Evolutionary conservation across 352 stramenopile species (phyloP), one percentile per base, ranked within the genome.

Genomic region (Stramenopiles sp.): DNA sequence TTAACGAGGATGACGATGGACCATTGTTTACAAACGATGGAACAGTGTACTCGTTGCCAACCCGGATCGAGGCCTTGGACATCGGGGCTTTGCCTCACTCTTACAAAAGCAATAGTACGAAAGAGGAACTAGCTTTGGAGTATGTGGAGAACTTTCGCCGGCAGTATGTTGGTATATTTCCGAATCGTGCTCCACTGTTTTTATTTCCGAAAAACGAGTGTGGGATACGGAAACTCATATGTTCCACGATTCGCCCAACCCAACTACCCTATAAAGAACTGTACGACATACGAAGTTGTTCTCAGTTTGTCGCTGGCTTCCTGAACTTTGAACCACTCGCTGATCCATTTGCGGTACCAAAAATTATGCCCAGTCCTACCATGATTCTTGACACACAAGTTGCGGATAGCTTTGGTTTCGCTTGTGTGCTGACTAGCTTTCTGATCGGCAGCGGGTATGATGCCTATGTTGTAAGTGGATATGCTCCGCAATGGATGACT

Each of bases 321-420:
- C 86, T 98, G 44, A 86, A 95, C 83, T 98, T 98, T 85, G 95
- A 98, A 82, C 93, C 93, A 4, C 88, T 98, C 0, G 91, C 91
- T 0, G 88, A 95, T 71, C 90, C 92, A 25, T 83, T 86, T n/a
- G 85, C 83, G 0, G 89, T 90, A 30, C 92, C 92, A 0, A 83
- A 84, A 67, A 94, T 87, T 82, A 83, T 97, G 7, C 90, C 90
- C 29, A 95, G 88, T 31, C 91, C 92, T 27, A 85, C 88, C 0
- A 94, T 95, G 78, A 94, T 92, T 8, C 81, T 98, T 0, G 87
- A 90, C 22, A 95, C 91, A 88, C 87, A 87, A 30, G 88, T 90
- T 22, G 95, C 92, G 29, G 95, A 98, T 83, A 91, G 88, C 80
- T 97, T 97, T 82, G 95, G 98, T 82, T 87, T 97, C 76, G 88